Evolutionary conservation across 805 yeast genomes (phyloP).

Genomic region (Wickerhamiella hasegawae): DNA sequence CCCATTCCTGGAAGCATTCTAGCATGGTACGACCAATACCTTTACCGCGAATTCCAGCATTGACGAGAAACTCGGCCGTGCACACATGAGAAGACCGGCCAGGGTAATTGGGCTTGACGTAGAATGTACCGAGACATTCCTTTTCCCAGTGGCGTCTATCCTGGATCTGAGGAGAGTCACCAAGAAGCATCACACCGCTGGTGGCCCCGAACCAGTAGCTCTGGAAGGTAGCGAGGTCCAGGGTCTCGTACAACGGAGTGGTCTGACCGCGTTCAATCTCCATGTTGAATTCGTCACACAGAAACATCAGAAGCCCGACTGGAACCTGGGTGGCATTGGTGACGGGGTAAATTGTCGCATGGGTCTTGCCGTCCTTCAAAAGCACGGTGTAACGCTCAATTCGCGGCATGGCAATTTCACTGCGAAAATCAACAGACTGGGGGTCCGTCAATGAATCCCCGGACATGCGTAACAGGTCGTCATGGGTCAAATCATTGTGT

Average conservation of each 20-base stretch:
- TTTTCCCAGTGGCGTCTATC: conserved; percentile 71
- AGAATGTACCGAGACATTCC: conserved; percentile 79
- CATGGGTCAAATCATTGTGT: too few relatives aligned
- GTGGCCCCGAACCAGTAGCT: conserved; percentile 79
- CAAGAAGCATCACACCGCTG: conserved; percentile 65
- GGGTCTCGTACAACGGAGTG: conserved; percentile 67
- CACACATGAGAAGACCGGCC: conserved; percentile 91
- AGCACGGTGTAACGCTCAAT: conserved; percentile 58
- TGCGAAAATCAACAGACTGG: too few relatives aligned
- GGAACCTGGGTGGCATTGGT: conserved; percentile 55
- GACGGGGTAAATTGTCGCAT: conserved; percentile 86
- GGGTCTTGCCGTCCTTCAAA: conserved; percentile 75
- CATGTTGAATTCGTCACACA: conserved; percentile 85
- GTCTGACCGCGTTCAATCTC: conserved; percentile 84
- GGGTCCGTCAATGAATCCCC: too few relatives aligned
- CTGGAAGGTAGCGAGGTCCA: conserved; percentile 61
- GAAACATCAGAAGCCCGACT: conserved; percentile 56
- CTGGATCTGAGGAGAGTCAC: conserved; percentile 41
- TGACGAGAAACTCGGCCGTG: conserved; percentile 74
- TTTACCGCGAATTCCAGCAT: conserved; percentile 82
- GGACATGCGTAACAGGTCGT: too few relatives aligned
- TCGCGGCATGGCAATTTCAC: too few relatives aligned
- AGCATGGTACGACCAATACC: conserved; percentile 80
- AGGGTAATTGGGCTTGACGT: conserved; percentile 75
- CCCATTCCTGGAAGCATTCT: conserved; percentile 81